Evolutionary conservation across 345 rosid species (phyloP), one percentile per base, ranked within the genome.

Genomic region (Gynandropsis gynandra): DNA sequence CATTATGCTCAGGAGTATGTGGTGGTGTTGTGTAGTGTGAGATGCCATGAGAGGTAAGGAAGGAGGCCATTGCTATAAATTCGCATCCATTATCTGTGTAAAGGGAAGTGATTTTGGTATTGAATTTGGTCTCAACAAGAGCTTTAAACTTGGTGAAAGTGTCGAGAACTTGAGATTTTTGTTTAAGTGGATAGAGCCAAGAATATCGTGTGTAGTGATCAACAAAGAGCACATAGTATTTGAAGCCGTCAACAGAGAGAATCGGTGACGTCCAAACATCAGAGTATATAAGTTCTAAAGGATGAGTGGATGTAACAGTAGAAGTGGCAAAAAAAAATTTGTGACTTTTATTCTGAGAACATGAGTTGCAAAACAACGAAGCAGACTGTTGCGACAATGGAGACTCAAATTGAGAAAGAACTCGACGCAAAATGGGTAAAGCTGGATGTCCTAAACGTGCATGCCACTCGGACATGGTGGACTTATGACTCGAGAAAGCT

Each of bases 321-420:
- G 52, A 56, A 2, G 7, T 3, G 3, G 42, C 32, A 44, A 56
- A 34, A 3, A 34, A 19, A 16, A 45, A 12, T 2, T 56, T 42
- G 14, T 55, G 46, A 4, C 43, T n/a, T 11, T 53, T 53, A 53
- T 39, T 42, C 16, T 9, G 31, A 8, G 27, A 40, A 42, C 50
- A 56, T 16, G 20, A 16, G 46, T 43, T 56, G 4, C 15, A n/a
- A n/a, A n/a, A 45, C 9, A 4, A 1, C 18, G 20, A 45, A 0
- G n/a, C 9, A 7, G 8, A 11, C 8, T 10, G 1, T n/a, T n/a
- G 4, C 2, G 11, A 17, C 2, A 31, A 47, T 20, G 38, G 21
- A 14, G 29, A 44, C 17, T 1, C 20, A 19, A 33, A 0, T 7
- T 7, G 5, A 0, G 9, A 58, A 27, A 36, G 3, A 11, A 37